Base-by-base conservation (phyloP, 345 rosid species). In the Noccaea caerulescens region DNA sequence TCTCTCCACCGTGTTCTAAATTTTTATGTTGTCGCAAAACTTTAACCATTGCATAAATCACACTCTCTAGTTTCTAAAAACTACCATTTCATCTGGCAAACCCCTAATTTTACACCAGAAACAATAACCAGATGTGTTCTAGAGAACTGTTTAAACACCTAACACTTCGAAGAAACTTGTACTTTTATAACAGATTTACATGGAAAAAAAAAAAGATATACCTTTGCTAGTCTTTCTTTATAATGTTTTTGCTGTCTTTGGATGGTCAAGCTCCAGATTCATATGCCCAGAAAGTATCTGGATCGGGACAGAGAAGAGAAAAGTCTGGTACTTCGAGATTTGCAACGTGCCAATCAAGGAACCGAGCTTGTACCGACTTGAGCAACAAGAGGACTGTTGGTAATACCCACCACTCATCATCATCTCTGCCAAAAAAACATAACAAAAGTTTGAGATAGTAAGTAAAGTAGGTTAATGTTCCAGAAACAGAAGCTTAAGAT, bases 391-490 rank as follows among this genome's bases (percentile, higher is more conserved):
- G 93, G 45, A 84, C 41, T 4, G 93, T 86, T 30, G 96, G 95
- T 80, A 94, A 80, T 36, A 91, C 78, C 99, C 99, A 94, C 99
- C 99, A 94, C 58, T 84, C 81, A 66, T 88, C 87, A 45, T 85
- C 96, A 58, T 89, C 97, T 62, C 97, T 94, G 85, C 60, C 43
- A 37, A 33, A 27, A 20, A 43, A 23, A 65, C 75, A 47, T 49
- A 8, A 7, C 23, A 7, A 20, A 45, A 60, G 12, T 73, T 57
- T 55, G 2, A 65, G 25, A 63, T 25, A 7, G 10, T 14, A 10
- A 63, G 27, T 63, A 16, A 63, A 11, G 39, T 57, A 38, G 20
- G 37, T 37, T 65, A 11, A 66, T 32, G 33, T 47, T 59, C 33
- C 4, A 41, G 27, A 39, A 25, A 34, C 66, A 53, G 44, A 63